Percentiles rank a stretch among this genome's conserved stretches.
Conservation (phyloP, 1,284 basidiomycete species). For the Cerioporus squamosus region DNA sequence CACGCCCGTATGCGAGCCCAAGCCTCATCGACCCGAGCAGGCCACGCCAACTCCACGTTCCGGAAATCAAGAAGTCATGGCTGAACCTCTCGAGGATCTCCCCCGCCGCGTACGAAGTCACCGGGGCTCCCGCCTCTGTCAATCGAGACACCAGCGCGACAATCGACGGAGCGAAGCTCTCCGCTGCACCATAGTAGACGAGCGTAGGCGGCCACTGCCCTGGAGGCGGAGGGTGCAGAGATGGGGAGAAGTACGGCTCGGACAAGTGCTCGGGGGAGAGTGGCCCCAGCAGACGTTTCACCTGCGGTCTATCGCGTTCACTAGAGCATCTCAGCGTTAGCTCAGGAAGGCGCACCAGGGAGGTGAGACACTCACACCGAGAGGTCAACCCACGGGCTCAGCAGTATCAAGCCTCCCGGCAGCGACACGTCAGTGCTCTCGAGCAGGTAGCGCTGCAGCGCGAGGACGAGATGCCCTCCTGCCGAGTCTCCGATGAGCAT, state of each 20-base stretch:
- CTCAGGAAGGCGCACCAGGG: background rate
- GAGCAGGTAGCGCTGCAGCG: slow-evolving; percentile 16
- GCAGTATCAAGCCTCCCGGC: slow-evolving; percentile 12
- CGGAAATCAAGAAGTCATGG: slow-evolving; percentile 22
- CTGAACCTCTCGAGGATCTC: slow-evolving; percentile 17
- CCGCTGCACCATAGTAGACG: slow-evolving; percentile 16
- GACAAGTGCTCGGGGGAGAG: background rate
- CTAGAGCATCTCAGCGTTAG: background rate
- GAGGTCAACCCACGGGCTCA: slow-evolving; percentile 25
- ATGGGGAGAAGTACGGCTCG: slow-evolving; percentile 19
- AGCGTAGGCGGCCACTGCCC: slow-evolving; percentile 18
- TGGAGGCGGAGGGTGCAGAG: slow-evolving; percentile 12
- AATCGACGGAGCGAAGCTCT: slow-evolving; percentile 16
- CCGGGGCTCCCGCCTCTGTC: background rate
- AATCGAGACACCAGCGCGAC: slow-evolving; percentile 1
- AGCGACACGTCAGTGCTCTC: slow-evolving; percentile 4
- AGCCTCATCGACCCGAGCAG: slow-evolving; percentile 15
- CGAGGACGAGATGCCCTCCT: slow-evolving; percentile 19
- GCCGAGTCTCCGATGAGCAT: slow-evolving; percentile 23
- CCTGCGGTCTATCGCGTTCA: slow-evolving; percentile 7
- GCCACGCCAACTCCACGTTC: slow-evolving; percentile 14
- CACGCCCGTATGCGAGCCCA: slow-evolving; percentile 18
- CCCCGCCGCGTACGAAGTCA: slow-evolving; percentile 6
- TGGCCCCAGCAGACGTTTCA: slow-evolving; percentile 8
- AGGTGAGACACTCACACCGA: slow-evolving; percentile 2